These are phyloP conservation scores for Cladosporium oxysporum DNA, from an alignment of 2,329 filamentous ascomycete genomes.

Conservation along the genomic window DNA sequence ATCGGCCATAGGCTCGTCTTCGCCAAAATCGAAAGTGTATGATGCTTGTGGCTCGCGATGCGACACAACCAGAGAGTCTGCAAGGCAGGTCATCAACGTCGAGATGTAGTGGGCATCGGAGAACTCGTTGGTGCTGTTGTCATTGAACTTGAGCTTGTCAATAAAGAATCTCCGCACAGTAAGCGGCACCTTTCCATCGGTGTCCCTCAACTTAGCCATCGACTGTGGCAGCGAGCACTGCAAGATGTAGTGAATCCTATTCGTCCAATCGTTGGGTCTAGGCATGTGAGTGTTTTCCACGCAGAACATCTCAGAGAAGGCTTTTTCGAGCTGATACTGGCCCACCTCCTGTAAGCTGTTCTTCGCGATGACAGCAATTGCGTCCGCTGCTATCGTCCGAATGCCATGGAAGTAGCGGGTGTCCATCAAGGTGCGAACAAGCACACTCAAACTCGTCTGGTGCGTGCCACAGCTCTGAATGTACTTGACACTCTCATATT, in stretches of 20 bases:
- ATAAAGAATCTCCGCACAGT: slow-evolving; percentile 81
- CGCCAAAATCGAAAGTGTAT: slow-evolving; percentile 43
- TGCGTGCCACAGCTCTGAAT: slow-evolving; percentile 56
- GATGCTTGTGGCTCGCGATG: slow-evolving; percentile 31
- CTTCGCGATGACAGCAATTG: slow-evolving; percentile 68
- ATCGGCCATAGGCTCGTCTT: slow-evolving; percentile 50
- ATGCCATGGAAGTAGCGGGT: slow-evolving; percentile 92
- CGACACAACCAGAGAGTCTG: slow-evolving; percentile 53
- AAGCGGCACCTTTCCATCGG: slow-evolving; percentile 73
- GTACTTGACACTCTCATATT: slow-evolving; percentile 53
- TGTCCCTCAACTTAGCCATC: slow-evolving; percentile 75
- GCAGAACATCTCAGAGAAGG: slow-evolving; percentile 88
- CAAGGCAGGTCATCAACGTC: slow-evolving; percentile 68
- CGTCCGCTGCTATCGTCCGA: slow-evolving; percentile 77
- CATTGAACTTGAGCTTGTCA: slow-evolving; percentile 88
- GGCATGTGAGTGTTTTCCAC: slow-evolving; percentile 73
- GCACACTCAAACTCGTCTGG: slow-evolving; percentile 82
- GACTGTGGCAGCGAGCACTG: slow-evolving; percentile 81
- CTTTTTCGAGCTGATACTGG: slow-evolving; percentile 77
- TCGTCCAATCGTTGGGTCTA: slow-evolving; percentile 84
- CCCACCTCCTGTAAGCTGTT: slow-evolving; percentile 71
- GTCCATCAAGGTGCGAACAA: slow-evolving; percentile 88
- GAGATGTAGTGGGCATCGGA: slow-evolving; percentile 91
- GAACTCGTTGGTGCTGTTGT: slow-evolving; percentile 84
- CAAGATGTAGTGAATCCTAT: slow-evolving; percentile 81